These are phyloP conservation scores for Knoxia roxburghii DNA, from an alignment of 257 asterid genomes.

Conservation along the genomic window DNA sequence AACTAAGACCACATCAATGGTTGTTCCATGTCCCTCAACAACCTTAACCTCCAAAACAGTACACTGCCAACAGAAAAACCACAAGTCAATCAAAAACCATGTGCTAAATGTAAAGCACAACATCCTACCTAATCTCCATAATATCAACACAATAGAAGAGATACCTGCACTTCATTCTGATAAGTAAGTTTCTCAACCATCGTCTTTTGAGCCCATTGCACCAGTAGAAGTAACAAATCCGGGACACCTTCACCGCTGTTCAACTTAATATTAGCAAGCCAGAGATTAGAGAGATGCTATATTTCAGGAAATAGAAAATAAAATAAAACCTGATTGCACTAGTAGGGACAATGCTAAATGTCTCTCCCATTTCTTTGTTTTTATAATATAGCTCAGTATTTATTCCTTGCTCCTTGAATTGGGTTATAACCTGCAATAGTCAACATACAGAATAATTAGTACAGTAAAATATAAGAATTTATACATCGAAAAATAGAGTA, in stretches of 20 bases:
- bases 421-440: conserved; percentile 51
- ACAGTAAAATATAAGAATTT: neutral
- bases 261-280: neutral
- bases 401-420: conserved; percentile 90
- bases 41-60: conserved; percentile 99
- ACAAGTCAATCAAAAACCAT: conserved; percentile 21
- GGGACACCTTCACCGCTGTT: conserved; percentile 96
- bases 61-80: conserved; percentile 49
- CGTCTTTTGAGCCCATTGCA: conserved; percentile 87
- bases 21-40: conserved; percentile 96
- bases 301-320: conserved; percentile 12
- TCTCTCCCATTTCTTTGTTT: conserved; percentile 88
- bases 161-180: conserved; percentile 79
- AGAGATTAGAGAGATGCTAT: conserved; percentile 4
- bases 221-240: conserved; percentile 67
- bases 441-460: neutral
- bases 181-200: conserved; percentile 80
- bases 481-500: conserved; percentile 4
- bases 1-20: conserved; percentile 91
- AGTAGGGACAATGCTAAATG: conserved; percentile 83
- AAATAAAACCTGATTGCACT: conserved; percentile 84
- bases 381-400: conserved; percentile 85
- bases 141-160: conserved; percentile 17
- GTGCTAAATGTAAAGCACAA: neutral
- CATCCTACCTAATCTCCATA: conserved; percentile 6